These are phyloP conservation scores for Aspergillus intermedius DNA, from an alignment of 2,329 filamentous ascomycete genomes.

Conservation along the genomic window DNA sequence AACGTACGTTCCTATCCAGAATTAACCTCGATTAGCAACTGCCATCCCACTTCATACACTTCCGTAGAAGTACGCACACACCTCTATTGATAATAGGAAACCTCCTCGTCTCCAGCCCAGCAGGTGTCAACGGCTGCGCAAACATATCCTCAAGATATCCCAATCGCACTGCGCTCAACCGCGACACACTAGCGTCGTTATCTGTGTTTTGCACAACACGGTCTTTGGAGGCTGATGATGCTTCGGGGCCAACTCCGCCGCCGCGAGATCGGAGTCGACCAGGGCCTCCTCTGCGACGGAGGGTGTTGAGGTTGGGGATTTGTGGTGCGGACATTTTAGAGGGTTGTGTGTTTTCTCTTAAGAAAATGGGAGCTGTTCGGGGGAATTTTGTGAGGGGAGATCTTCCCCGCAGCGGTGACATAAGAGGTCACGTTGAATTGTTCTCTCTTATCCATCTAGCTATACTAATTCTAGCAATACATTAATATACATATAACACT, in stretches of 20 bases:
- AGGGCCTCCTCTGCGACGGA: constrained; percentile 47
- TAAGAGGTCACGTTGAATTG: background rate
- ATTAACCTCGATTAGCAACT: constrained; percentile 2
- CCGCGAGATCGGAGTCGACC: constrained; percentile 44
- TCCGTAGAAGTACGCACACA: constrained; percentile 27
- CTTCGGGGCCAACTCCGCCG: constrained; percentile 15
- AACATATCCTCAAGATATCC: constrained; percentile 82
- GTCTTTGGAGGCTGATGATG: constrained; percentile 48
- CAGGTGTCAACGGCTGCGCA: constrained; percentile 61
- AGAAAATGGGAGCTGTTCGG: constrained; percentile 10
- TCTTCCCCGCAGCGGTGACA: constrained; percentile 1
- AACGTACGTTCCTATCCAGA: constrained; percentile 71
- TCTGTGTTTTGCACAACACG: constrained; percentile 80
- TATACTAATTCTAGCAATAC: background rate
- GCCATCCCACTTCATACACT: constrained; percentile 9
- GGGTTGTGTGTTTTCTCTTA: constrained; percentile 14
- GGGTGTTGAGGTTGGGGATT: constrained; percentile 70
- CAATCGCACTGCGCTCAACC: constrained; percentile 77
- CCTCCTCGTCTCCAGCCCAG: constrained; percentile 49
- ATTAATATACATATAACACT: background rate
- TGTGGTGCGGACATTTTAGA: constrained; percentile 59
- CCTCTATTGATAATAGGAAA: constrained; percentile 93
- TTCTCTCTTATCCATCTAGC: background rate
- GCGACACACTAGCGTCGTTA: constrained; percentile 79
- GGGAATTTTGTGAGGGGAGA: background rate